Conservation (phyloP, 495 filamentous ascomycete species). For the Daldinia loculata region DNA sequence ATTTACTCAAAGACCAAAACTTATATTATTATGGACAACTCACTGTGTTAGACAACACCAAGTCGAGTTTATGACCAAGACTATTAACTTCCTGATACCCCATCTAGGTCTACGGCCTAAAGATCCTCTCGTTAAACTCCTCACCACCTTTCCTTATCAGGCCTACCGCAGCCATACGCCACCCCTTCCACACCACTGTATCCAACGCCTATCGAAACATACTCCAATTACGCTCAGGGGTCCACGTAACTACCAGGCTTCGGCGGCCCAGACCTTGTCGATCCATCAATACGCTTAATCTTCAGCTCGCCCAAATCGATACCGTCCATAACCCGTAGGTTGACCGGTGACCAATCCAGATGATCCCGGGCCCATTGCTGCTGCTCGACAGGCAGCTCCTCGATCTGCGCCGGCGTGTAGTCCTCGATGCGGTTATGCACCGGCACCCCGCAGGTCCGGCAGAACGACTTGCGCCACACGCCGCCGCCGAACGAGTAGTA, state of each 20-base stretch:
- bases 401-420: constrained; percentile 27
- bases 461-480: constrained; percentile 43
- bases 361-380: constrained; percentile 10
- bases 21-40: too few relatives aligned
- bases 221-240: constrained; percentile 4
- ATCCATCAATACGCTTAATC: constrained; percentile 25
- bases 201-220: not conserved
- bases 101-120: not conserved
- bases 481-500: constrained; percentile 44
- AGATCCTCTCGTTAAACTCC: not conserved
- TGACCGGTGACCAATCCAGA: constrained; percentile 36
- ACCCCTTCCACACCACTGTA: not conserved
- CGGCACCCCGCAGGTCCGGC: constrained; percentile 41
- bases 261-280: not conserved
- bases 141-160: too few relatives aligned
- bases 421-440: constrained; percentile 31
- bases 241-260: constrained; percentile 22
- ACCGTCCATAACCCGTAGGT: constrained; percentile 33
- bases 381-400: constrained; percentile 29
- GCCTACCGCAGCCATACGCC: not conserved
- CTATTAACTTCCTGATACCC: not conserved
- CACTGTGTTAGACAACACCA: too few relatives aligned
- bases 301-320: constrained; percentile 23
- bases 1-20: too few relatives aligned
- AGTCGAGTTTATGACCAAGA: too few relatives aligned